Conservation (phyloP, 352 stramenopile species). For the Phytopythium montanum region DNA sequence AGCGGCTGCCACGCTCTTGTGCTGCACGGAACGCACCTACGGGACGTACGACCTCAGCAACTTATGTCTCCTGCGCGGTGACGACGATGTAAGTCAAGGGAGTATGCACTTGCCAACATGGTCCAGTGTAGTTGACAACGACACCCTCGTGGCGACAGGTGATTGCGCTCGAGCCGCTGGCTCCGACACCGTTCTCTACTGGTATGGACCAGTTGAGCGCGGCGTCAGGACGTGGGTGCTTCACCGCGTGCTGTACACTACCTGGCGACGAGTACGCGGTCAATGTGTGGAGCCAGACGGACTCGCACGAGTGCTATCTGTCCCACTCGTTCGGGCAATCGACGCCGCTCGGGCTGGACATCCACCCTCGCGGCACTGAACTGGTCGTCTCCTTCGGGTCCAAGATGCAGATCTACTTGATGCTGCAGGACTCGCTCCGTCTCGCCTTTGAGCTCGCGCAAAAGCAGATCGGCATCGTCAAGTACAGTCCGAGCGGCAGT, state of each 20-base stretch:
- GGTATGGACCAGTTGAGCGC: conserved; percentile 37
- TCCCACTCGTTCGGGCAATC: conserved; percentile 40
- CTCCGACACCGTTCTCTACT: conserved; percentile 40
- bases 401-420: conserved; percentile 58
- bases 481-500: conserved; percentile 58
- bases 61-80: conserved; percentile 52
- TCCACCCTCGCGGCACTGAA: conserved; percentile 57
- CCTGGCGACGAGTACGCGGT: conserved; percentile 36
- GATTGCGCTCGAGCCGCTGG: conserved; percentile 34
- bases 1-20: conserved; percentile 46
- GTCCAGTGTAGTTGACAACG: neutral
- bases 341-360: conserved; percentile 37
- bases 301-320: conserved; percentile 57
- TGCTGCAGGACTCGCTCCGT: conserved; percentile 58
- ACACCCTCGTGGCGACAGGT: conserved; percentile 12
- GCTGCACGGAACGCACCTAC: conserved; percentile 54
- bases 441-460: conserved; percentile 59
- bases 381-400: conserved; percentile 43
- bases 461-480: conserved; percentile 56
- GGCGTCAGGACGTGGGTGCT: conserved; percentile 39
- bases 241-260: conserved; percentile 40
- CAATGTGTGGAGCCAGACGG: conserved; percentile 59
- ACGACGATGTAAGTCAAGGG: conserved; percentile 44
- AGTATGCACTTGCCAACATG: neutral
- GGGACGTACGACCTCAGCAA: conserved; percentile 73